phyloP scores from a whole-genome alignment of 2,329 filamentous ascomycete genomes.

The Tolypocladium amazonense region DNA sequence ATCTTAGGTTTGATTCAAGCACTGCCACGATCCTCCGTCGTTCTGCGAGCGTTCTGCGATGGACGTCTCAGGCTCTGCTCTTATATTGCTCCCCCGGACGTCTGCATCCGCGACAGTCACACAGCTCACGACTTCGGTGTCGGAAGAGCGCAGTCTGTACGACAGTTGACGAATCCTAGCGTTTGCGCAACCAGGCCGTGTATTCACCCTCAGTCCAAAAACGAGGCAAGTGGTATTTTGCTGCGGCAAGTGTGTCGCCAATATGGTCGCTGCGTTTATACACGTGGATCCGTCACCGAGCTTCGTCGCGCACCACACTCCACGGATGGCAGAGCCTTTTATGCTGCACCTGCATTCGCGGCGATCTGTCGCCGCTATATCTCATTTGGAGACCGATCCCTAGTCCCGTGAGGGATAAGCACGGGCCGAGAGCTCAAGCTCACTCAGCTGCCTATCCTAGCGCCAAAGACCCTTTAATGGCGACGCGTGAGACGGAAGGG shows the following conservation, averaged over 20 bases:
- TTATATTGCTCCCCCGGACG: neutral
- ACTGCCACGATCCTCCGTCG: neutral
- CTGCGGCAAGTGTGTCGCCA: neutral
- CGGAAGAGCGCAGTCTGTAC: neutral
- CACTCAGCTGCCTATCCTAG: neutral
- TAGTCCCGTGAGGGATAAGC: neutral
- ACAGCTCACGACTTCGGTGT: neutral
- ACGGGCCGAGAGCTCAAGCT: neutral
- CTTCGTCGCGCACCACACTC: neutral
- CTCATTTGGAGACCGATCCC: neutral
- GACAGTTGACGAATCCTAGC: neutral
- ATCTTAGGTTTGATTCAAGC: conserved; percentile 5
- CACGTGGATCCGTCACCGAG: neutral
- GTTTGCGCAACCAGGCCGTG: too few relatives aligned
- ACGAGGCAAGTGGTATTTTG: neutral
- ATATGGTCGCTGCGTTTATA: neutral
- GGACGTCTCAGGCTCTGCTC: neutral
- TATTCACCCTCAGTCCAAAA: neutral
- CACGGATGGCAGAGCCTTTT: neutral
- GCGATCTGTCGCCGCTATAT: neutral
- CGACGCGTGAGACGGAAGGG: neutral
- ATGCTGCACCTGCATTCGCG: neutral
- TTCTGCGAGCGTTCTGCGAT: neutral
- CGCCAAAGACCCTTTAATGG: neutral
- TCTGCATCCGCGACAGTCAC: neutral